A percentile compares a stretch with the other conserved stretches of the same genome.
Conservation (phyloP, 1,139 yeast species). For the Geotrichum phurueaensis region DNA sequence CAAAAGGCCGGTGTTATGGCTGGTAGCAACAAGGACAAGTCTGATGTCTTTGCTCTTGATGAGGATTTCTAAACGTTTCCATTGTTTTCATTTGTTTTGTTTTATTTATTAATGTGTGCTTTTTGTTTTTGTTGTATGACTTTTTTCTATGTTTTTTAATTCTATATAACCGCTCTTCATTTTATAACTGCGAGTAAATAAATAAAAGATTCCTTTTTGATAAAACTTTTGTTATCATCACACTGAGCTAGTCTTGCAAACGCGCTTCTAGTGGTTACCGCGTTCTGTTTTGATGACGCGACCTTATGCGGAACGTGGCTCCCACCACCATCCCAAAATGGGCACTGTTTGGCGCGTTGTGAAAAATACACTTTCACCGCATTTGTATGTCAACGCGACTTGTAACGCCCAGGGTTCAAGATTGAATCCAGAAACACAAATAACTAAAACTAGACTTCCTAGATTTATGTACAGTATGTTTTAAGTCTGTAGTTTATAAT, state of each 20-base stretch:
- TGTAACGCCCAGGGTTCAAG: neutral
- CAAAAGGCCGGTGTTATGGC: constrained; percentile 99
- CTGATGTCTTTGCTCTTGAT: constrained; percentile 42
- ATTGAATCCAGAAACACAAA: neutral
- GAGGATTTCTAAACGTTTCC: constrained; percentile 39
- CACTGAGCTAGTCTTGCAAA: no score
- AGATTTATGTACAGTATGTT: no score
- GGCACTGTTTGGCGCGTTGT: neutral
- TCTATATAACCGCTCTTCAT: neutral
- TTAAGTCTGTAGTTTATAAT: neutral
- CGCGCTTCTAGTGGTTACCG: no score
- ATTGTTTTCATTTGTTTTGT: constrained; percentile 5
- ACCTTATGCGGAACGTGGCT: neutral
- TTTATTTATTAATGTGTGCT: constrained; percentile 5
- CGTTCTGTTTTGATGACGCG: neutral
- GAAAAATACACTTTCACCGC: neutral
- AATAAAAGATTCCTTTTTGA: neutral
- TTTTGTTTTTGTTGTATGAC: neutral
- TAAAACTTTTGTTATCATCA: neutral
- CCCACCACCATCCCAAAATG: neutral
- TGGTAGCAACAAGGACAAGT: constrained; percentile 38
- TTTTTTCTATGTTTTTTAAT: neutral
- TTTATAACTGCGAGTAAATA: neutral
- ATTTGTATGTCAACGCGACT: neutral
- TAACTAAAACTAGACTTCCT: neutral